phyloP scores from a whole-genome alignment of 108 stramenopile species.

The Nannochloropsis granulata region DNA sequence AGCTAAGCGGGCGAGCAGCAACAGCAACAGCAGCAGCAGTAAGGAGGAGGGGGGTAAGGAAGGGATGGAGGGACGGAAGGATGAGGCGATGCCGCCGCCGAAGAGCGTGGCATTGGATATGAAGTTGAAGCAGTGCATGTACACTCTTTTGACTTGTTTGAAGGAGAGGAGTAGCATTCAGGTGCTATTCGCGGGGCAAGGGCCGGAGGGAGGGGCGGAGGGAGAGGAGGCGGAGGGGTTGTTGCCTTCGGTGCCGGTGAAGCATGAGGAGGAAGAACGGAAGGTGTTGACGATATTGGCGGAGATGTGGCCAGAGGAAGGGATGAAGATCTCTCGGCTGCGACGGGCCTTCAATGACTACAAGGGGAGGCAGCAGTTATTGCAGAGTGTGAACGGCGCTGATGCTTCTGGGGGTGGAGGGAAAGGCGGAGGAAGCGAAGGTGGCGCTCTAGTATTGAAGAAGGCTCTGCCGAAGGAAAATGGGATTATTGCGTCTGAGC shows the following conservation, averaged over 20 bases:
- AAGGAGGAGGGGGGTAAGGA: not conserved
- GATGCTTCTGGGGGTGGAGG: not conserved
- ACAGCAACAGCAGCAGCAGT: not conserved
- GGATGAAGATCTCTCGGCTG: not conserved
- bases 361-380: not conserved
- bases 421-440: not conserved
- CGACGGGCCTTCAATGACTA: not conserved
- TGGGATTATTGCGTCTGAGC: too few relatives aligned
- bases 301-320: not conserved
- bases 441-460: too few relatives aligned
- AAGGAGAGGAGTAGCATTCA: not conserved
- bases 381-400: not conserved
- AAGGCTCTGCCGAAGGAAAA: too few relatives aligned
- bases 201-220: not conserved
- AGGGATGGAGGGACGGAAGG: not conserved
- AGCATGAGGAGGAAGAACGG: not conserved
- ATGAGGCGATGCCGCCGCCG: not conserved
- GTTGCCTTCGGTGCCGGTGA: not conserved
- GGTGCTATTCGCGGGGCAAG: not conserved
- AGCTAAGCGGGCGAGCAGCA: not conserved
- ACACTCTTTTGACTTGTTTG: not conserved
- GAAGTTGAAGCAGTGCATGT: not conserved
- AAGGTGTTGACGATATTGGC: not conserved
- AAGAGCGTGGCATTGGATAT: not conserved
- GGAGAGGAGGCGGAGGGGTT: not conserved